phyloP scores from a whole-genome alignment of 768 basidiomycete genomes.

The Lactarius sanguifluus region DNA sequence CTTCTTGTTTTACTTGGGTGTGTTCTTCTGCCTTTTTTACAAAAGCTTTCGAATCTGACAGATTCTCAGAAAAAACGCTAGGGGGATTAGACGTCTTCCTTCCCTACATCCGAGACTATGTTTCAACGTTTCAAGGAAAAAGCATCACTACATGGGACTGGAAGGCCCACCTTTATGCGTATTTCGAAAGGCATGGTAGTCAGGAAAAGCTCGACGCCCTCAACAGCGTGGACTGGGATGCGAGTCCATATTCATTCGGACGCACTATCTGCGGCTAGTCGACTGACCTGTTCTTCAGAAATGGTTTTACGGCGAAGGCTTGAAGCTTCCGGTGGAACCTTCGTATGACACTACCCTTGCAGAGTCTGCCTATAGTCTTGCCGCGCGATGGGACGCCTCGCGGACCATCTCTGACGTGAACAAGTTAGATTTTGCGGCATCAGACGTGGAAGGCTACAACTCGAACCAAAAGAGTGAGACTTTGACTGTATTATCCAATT shows the following conservation, averaged over 20 bases:
- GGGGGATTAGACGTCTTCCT: slow-evolving; percentile 85
- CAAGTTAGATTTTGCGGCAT: slow-evolving; percentile 52
- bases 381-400: slow-evolving; percentile 69
- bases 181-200: slow-evolving; percentile 59
- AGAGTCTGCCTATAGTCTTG: slow-evolving; percentile 65
- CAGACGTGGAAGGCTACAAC: slow-evolving; percentile 64
- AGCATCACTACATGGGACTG: slow-evolving; percentile 84
- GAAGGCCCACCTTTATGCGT: slow-evolving; percentile 75
- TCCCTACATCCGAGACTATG: slow-evolving; percentile 83
- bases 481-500: neutral
- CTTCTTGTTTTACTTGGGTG: slow-evolving; percentile 81
- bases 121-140: slow-evolving; percentile 74
- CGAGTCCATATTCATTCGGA: slow-evolving; percentile 37
- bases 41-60: neutral
- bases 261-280: neutral
- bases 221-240: slow-evolving; percentile 76
- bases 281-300: slow-evolving; percentile 41
- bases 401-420: slow-evolving; percentile 47
- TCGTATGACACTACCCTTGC: slow-evolving; percentile 76
- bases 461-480: slow-evolving; percentile 73
- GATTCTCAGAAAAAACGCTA: slow-evolving; percentile 55
- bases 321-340: slow-evolving; percentile 68
- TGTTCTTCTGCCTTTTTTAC: slow-evolving; percentile 27
- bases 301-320: slow-evolving; percentile 83
- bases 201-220: slow-evolving; percentile 63